These are phyloP conservation scores for Ceratonia siliqua DNA, from an alignment of 306 rosid genomes.

Conservation along the genomic window DNA sequence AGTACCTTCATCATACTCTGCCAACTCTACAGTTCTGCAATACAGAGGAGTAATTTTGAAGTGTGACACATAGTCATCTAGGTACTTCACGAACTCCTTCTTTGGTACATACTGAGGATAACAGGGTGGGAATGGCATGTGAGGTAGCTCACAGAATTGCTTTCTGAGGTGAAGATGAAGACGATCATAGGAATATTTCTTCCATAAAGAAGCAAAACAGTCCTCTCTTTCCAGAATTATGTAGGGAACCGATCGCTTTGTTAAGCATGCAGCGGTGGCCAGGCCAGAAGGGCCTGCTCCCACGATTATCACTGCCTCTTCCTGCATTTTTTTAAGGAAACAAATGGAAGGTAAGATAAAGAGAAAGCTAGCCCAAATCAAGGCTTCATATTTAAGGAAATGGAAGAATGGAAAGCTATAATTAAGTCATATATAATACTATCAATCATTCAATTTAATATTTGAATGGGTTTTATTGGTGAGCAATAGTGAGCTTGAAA, in stretches of 20 bases:
- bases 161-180: slow-evolving; percentile 69
- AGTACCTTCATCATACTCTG: slow-evolving; percentile 31
- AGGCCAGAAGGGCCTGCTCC: slow-evolving; percentile 83
- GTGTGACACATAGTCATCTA: slow-evolving; percentile 57
- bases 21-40: slow-evolving; percentile 43
- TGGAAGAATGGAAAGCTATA: no score
- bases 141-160: slow-evolving; percentile 62
- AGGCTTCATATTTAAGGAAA: no score
- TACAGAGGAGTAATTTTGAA: slow-evolving; percentile 57
- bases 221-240: slow-evolving; percentile 63
- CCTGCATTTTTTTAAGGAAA: slow-evolving; percentile 1
- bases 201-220: slow-evolving; percentile 66
- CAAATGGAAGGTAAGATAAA: background rate
- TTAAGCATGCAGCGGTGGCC: slow-evolving; percentile 52
- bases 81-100: slow-evolving; percentile 44
- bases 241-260: slow-evolving; percentile 45
- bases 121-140: slow-evolving; percentile 46
- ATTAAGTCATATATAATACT: no score
- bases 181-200: slow-evolving; percentile 73
- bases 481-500: no score
- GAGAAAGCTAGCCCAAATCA: background rate
- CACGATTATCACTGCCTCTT: slow-evolving; percentile 48
- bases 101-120: slow-evolving; percentile 54
- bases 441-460: no score
- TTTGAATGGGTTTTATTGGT: no score